Conservation (phyloP, 202 grass and related monocot species). For the Cymbopogon flexuosus region DNA sequence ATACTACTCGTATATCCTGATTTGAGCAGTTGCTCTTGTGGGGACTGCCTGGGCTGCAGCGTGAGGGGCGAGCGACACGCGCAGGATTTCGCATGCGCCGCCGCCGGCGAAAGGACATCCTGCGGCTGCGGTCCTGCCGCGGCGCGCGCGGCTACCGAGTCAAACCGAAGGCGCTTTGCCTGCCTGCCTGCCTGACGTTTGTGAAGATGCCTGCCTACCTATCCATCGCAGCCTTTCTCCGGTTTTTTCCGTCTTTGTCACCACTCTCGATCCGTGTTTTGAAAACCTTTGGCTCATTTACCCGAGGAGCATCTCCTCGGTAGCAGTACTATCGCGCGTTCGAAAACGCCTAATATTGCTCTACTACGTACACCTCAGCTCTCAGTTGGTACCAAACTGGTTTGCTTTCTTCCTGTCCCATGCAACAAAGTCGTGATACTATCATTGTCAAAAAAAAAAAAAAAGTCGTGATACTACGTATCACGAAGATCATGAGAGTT, state of each 20-base stretch:
- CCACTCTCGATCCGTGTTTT: not conserved
- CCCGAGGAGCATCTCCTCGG: not conserved
- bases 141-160: constrained; percentile 5
- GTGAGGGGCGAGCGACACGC: not conserved
- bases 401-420: not conserved
- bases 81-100: constrained; percentile 8
- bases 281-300: not conserved
- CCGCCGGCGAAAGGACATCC: constrained; percentile 1
- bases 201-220: not conserved
- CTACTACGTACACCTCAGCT: too few relatives aligned
- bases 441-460: too few relatives aligned
- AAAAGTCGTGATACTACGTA: not conserved
- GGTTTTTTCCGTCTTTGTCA: not conserved
- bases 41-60: not conserved
- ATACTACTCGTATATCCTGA: too few relatives aligned
- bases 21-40: not conserved
- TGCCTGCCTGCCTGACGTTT: not conserved
- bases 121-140: not conserved
- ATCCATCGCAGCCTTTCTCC: constrained; percentile 25
- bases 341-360: too few relatives aligned
- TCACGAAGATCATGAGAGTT: not conserved
- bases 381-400: too few relatives aligned
- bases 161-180: not conserved
- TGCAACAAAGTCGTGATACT: too few relatives aligned
- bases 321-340: not conserved